Evolutionary conservation across 2,329 filamentous ascomycete genomes (phyloP), one percentile per base, ranked within the genome.

Genomic region (Talaromyces atroroseus): DNA sequence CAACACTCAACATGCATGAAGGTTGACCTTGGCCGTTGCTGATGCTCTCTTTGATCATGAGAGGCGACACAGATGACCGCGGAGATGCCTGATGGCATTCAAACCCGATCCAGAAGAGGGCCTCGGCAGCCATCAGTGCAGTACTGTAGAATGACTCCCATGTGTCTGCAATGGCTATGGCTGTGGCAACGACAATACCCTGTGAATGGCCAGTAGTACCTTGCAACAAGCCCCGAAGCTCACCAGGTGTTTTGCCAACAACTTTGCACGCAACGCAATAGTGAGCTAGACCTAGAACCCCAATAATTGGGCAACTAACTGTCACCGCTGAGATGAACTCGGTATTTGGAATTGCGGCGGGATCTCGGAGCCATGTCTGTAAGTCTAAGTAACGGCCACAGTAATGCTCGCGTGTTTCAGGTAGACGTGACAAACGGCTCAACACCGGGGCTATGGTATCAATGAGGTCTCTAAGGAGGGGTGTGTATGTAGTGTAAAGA

Each of bases 91-190:
- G 5, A 6, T 49, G 23, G 21, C 32, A 49, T 38, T 49, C 48
- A 59, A 92, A 86, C 70, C 94, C 94, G 64, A 99, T 96, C 94
- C 94, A 99, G 81, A 99, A 99, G 29, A 99, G 87, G 67, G 96
- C 90, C 32, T 89, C 94, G 62, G 99, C 79, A 2, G 92, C 89
- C 64, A 89, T 86, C 65, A 81, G 86, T 54, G 90, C 83, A 57
- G 90, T 84, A 66, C 89, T 85, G 62, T 88, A 84, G 72, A 94
- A 97, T 0, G 89, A 89, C 61, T 96, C 90, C 92, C 94, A 99
- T 29, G 88, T 90, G 63, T 90, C 88, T 3, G 92, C 89, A 5
- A 92, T 90, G 1, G 94, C 88, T 57, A 94, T 95, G 23, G 89
- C 89, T 29, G 92, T 91, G 23, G 94, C 94, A 60, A 95, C 91